phyloP scores from a whole-genome alignment of 164 flowering plant species.

The Protea cynaroides region DNA sequence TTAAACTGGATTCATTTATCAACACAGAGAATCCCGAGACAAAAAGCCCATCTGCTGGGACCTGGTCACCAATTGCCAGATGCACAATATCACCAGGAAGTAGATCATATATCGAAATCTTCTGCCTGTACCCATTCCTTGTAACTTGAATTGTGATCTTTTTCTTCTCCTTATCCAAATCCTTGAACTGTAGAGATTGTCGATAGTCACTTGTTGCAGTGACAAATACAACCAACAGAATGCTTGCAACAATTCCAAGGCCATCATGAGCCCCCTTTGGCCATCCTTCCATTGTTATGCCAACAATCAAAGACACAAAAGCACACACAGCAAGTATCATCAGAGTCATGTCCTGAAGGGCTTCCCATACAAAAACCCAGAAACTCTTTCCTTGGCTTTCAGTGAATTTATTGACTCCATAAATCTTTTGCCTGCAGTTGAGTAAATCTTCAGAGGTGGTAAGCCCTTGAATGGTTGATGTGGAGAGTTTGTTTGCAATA shows the following conservation, averaged over 20 bases:
- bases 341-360: conserved; percentile 82
- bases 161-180: conserved; percentile 84
- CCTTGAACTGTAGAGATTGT: conserved; percentile 79
- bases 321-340: conserved; percentile 77
- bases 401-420: conserved; percentile 62
- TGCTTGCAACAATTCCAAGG: conserved; percentile 75
- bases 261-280: conserved; percentile 83
- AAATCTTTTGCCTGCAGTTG: conserved; percentile 40
- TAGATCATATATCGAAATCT: conserved; percentile 62
- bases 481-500: conserved; percentile 54
- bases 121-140: conserved; percentile 67
- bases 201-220: conserved; percentile 80
- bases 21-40: conserved; percentile 63
- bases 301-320: conserved; percentile 68
- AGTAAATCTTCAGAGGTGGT: conserved; percentile 24
- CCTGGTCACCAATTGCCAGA: conserved; percentile 73
- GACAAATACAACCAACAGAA: conserved; percentile 69
- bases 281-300: conserved; percentile 78
- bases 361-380: conserved; percentile 84
- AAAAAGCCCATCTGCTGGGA: conserved; percentile 82
- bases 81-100: conserved; percentile 82
- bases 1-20: conserved; percentile 73
- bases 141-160: conserved; percentile 69
- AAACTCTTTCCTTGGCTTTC: conserved; percentile 47
- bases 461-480: conserved; percentile 50